Evolutionary conservation across 805 yeast genomes (phyloP).

Genomic region (Pichia heedii): DNA sequence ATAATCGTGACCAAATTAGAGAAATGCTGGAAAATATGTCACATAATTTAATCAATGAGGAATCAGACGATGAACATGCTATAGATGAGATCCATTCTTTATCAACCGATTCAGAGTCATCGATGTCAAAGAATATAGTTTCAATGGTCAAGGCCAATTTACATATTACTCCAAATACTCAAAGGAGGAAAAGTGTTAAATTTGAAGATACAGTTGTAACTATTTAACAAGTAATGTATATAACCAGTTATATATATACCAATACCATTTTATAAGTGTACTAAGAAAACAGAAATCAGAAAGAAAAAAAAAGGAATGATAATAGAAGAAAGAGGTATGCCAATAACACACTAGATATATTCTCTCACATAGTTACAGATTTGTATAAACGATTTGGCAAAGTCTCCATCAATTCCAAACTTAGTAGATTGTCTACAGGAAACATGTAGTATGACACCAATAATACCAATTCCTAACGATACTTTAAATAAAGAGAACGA

Average conservation of each 20-base stretch:
- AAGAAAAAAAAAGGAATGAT: no score
- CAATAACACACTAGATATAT: not conserved
- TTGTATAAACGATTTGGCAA: not conserved
- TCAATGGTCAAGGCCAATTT: constrained; percentile 4
- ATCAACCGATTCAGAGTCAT: not conserved
- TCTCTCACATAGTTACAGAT: constrained; percentile 1
- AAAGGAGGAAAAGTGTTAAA: constrained; percentile 24
- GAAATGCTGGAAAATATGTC: constrained; percentile 25
- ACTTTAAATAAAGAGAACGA: not conserved
- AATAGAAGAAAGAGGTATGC: no score
- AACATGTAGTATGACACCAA: constrained; percentile 2
- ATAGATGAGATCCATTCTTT: constrained; percentile 2
- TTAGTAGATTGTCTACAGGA: not conserved
- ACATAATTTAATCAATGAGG: constrained; percentile 11
- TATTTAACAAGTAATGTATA: not conserved
- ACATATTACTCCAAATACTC: not conserved
- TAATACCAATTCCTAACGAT: constrained; percentile 3
- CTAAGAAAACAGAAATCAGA: no score
- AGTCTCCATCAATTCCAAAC: constrained; percentile 1
- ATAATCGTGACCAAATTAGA: constrained; percentile 25
- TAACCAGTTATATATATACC: no score
- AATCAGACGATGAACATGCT: constrained; percentile 4
- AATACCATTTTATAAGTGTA: no score
- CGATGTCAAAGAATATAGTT: not conserved
- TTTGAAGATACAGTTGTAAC: constrained; percentile 18